These are phyloP conservation scores for Calycina herbarum DNA, from an alignment of 2,329 filamentous ascomycete genomes.

Conservation along the genomic window DNA sequence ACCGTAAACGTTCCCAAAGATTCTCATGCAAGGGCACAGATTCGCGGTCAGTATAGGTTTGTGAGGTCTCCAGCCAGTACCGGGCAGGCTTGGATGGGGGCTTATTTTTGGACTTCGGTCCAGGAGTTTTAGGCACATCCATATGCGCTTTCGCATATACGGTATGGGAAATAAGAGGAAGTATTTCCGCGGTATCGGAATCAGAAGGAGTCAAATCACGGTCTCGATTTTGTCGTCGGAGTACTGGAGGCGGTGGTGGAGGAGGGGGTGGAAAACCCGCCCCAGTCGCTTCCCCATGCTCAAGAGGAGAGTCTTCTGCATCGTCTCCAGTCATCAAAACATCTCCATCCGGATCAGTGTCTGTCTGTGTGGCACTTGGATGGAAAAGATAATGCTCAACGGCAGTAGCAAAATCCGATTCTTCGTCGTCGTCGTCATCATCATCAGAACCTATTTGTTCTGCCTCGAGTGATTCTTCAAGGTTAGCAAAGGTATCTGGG, in stretches of 20 bases:
- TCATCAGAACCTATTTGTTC: constrained; percentile 25
- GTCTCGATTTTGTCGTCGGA: constrained; percentile 49
- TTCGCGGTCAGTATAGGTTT: constrained; percentile 62
- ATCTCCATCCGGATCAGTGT: constrained; percentile 44
- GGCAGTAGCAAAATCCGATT: constrained; percentile 11
- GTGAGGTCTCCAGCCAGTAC: constrained; percentile 85
- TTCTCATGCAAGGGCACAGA: constrained; percentile 76
- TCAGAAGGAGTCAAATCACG: constrained; percentile 69
- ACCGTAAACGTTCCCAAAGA: constrained; percentile 80
- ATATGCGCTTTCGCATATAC: constrained; percentile 65
- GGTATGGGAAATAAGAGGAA: constrained; percentile 59
- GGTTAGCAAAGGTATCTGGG: background rate
- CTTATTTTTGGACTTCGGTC: constrained; percentile 44
- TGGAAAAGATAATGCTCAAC: constrained; percentile 16
- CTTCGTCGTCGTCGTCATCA: constrained; percentile 41
- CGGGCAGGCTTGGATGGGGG: constrained; percentile 64
- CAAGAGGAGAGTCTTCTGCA: constrained; percentile 59
- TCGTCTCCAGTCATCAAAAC: constrained; percentile 45
- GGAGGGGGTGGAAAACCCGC: constrained; percentile 73
- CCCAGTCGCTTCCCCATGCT: constrained; percentile 75
- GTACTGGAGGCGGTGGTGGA: constrained; percentile 49
- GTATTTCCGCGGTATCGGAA: constrained; percentile 65
- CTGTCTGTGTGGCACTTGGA: constrained; percentile 37
- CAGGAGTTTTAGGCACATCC: constrained; percentile 81
- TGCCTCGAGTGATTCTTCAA: constrained; percentile 51